Conservation (phyloP, 305 asterid genomes). For the Fraxinus ornus region DNA sequence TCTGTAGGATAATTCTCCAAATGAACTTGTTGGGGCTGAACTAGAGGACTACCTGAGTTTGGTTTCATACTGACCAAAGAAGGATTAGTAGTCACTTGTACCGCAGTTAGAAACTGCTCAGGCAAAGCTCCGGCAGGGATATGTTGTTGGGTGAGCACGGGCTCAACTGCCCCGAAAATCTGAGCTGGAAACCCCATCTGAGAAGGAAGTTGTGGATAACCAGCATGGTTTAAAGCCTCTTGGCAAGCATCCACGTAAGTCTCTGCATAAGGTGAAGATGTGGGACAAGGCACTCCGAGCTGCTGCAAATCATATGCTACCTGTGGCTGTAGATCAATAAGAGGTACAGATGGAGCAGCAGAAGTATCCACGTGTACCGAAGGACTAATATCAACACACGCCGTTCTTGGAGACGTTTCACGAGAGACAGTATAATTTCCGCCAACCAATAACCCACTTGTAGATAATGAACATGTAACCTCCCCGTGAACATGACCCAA, state of each 20-base stretch:
- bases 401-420: constrained; percentile 43
- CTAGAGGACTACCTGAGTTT: constrained; percentile 36
- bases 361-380: constrained; percentile 31
- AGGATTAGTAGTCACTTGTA: constrained; percentile 56
- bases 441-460: constrained; percentile 45
- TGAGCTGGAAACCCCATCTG: constrained; percentile 68
- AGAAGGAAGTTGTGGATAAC: constrained; percentile 54
- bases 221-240: constrained; percentile 48
- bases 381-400: constrained; percentile 35
- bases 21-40: constrained; percentile 60
- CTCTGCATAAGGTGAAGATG: constrained; percentile 54
- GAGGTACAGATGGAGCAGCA: constrained; percentile 46
- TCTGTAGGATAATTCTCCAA: constrained; percentile 53
- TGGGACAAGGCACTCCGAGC: constrained; percentile 42
- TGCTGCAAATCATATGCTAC: constrained; percentile 1
- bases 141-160: constrained; percentile 52
- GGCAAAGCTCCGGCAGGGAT: constrained; percentile 40
- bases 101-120: constrained; percentile 58
- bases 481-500: constrained; percentile 41
- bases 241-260: constrained; percentile 55
- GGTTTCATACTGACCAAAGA: constrained; percentile 59
- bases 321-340: constrained; percentile 35
- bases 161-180: constrained; percentile 48
- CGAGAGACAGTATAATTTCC: constrained; percentile 40
- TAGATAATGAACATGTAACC: constrained; percentile 41